Evolutionary conservation across 1,284 basidiomycete species (phyloP).

Genomic region (Waitea zeae): DNA sequence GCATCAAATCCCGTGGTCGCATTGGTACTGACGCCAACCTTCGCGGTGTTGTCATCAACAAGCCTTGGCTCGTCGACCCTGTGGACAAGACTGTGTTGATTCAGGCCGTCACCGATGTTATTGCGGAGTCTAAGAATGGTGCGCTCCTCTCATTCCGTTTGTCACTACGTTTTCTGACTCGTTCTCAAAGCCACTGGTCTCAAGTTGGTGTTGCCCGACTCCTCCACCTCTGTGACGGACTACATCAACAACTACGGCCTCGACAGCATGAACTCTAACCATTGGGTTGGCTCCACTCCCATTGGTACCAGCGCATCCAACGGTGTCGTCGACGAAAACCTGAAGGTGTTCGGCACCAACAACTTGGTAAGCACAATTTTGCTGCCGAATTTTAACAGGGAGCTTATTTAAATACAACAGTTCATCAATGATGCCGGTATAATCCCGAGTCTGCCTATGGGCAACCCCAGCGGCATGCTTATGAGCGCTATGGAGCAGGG

Average conservation of each 20-base stretch:
- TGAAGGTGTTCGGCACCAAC: slow-evolving; percentile 37
- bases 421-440: slow-evolving; percentile 23
- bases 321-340: slow-evolving; percentile 37
- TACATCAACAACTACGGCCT: slow-evolving; percentile 34
- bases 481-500: slow-evolving; percentile 41
- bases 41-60: slow-evolving; percentile 25
- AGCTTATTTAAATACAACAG: too few relatives aligned
- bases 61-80: slow-evolving; percentile 42
- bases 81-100: slow-evolving; percentile 33
- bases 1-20: slow-evolving; percentile 42
- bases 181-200: slow-evolving; percentile 23
- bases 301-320: slow-evolving; percentile 21
- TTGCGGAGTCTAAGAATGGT: slow-evolving; percentile 23
- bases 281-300: slow-evolving; percentile 36
- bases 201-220: slow-evolving; percentile 40
- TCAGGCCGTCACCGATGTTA: slow-evolving; percentile 29
- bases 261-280: slow-evolving; percentile 30
- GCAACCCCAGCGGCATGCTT: slow-evolving; percentile 34
- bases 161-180: slow-evolving; percentile 1
- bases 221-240: slow-evolving; percentile 28
- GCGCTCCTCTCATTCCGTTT: slow-evolving; percentile 6
- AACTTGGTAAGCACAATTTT: slow-evolving; percentile 23
- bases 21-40: slow-evolving; percentile 38
- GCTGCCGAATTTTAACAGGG: slow-evolving; percentile 8
- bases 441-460: slow-evolving; percentile 26